Evolutionary conservation across 306 rosid genomes (phyloP).

Genomic region (Lupinus albus): DNA sequence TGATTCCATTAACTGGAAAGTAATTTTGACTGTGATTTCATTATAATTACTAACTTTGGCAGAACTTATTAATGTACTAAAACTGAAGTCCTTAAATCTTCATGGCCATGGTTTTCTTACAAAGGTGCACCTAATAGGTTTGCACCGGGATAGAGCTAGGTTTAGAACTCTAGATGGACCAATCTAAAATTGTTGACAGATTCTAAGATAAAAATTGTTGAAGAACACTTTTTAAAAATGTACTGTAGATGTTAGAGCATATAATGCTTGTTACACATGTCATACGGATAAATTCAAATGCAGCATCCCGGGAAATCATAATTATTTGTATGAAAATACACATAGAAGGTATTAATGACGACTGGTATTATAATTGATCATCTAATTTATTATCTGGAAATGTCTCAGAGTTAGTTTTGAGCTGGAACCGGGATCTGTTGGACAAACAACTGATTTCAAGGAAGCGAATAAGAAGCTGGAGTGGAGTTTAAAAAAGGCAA

Average conservation of each 20-base stretch:
- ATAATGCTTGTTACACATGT: conserved; percentile 29
- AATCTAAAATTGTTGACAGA: conserved; percentile 16
- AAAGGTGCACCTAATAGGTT: neutral
- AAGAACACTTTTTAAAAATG: conserved; percentile 4
- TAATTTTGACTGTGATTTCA: too few species aligned
- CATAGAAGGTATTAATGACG: conserved; percentile 17
- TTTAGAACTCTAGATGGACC: conserved; percentile 23
- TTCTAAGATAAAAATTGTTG: conserved; percentile 2
- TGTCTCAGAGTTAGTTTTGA: conserved; percentile 78
- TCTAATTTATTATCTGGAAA: conserved; percentile 37
- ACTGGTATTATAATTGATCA: conserved; percentile 20
- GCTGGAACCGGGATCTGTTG: conserved; percentile 74
- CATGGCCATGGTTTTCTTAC: conserved; percentile 9
- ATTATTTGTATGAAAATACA: conserved; percentile 9
- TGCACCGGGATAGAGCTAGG: conserved; percentile 12
- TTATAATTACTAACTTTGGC: neutral
- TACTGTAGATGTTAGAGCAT: neutral
- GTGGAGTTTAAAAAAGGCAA: conserved; percentile 77
- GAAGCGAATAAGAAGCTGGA: conserved; percentile 78
- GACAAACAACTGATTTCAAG: conserved; percentile 80
- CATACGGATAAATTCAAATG: conserved; percentile 3
- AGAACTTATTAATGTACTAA: conserved; percentile 31
- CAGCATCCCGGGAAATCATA: conserved; percentile 8
- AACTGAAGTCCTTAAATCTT: conserved; percentile 14
- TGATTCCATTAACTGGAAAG: conserved; percentile 23